Evolutionary conservation across 2,329 filamentous ascomycete genomes (phyloP).

Genomic region (Clarireedia paspali): DNA sequence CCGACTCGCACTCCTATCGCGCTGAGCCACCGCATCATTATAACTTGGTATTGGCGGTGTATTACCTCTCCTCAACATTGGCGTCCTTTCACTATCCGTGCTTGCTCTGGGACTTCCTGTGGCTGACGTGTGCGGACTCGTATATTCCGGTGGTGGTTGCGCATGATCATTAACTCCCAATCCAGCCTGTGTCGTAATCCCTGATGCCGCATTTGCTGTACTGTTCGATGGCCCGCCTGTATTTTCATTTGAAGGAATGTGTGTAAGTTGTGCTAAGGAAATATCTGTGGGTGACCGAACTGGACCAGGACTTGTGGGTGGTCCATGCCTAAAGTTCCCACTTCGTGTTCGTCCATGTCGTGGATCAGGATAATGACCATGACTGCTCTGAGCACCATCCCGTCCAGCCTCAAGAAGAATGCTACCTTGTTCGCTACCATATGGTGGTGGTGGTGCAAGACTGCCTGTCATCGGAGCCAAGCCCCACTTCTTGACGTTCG

Average conservation of each 20-base stretch:
- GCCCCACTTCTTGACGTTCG: constrained; percentile 99
- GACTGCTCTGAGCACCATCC: constrained; percentile 44
- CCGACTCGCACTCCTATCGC: constrained; percentile 21
- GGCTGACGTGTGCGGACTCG: constrained; percentile 53
- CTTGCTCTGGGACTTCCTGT: constrained; percentile 40
- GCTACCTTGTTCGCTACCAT: constrained; percentile 93
- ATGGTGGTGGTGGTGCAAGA: constrained; percentile 88
- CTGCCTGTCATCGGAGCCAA: constrained; percentile 93
- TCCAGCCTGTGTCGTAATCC: constrained; percentile 14
- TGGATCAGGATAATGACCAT: constrained; percentile 31
- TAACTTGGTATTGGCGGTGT: constrained; percentile 31
- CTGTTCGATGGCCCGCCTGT: constrained; percentile 41
- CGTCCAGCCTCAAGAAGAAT: constrained; percentile 82
- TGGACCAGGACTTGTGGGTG: constrained; percentile 80
- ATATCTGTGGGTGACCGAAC: constrained; percentile 91
- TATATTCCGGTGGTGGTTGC: constrained; percentile 64
- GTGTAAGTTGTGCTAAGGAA: constrained; percentile 78
- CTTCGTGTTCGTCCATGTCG: constrained; percentile 66
- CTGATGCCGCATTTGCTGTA: constrained; percentile 22
- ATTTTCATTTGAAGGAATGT: constrained; percentile 60
- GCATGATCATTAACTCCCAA: constrained; percentile 38
- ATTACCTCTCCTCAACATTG: constrained; percentile 35
- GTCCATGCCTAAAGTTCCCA: constrained; percentile 64
- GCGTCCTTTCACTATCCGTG: constrained; percentile 45
- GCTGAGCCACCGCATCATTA: constrained; percentile 27